Evolutionary conservation across 805 yeast genomes (phyloP), one percentile per base, ranked within the genome.

Genomic region (Kodamaea kakaduensis): DNA sequence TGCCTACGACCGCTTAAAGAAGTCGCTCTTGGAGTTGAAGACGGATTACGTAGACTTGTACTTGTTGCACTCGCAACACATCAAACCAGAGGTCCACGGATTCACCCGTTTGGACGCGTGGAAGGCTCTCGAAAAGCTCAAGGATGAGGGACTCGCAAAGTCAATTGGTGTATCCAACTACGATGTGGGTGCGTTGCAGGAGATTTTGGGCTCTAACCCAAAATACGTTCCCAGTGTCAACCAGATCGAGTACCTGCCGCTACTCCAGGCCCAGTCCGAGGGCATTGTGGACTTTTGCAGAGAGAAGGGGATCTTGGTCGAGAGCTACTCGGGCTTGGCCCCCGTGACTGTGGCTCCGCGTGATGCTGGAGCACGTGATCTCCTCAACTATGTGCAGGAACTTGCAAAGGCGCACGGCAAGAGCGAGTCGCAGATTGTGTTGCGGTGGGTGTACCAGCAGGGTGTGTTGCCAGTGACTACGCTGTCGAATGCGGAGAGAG

Each of bases 201-300:
- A 87, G 51, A 66, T 84, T 48, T 62, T 83, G 38, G 75, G 86
- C 56, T 76, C 78, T 40, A 34, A 34, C 77, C 81, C 44, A 73
- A 69, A 51, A 76, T 84, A 34, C 56, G 75, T 69, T 43, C 95
- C 95, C 28, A 83, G 79, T 31, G 84, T 82, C 37, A 71, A 86
- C 50, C 95, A 86, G 64, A 82, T 87, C 47, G 96, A 86, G 69
- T 93, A 85, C 59, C 95, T 87, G 58, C 96, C 96, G 42, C 85
- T 86, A 69, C 70, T 87, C 55, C 84, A 84, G 42, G 95, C 84
- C 67, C 73, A 73, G 40, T 70, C 73, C 21, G 71, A 84, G 40
- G 78, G 77, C 45, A 73, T 84, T 44, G 82, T 83, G 34, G 94
- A 80, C 12, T 84, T 84, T 65, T 82, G 93, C 10, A 53, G 72